A percentile compares a stretch with the other conserved stretches of the same genome.
Conservation (phyloP, 306 rosid genomes). For the Mimosa pudica region DNA sequence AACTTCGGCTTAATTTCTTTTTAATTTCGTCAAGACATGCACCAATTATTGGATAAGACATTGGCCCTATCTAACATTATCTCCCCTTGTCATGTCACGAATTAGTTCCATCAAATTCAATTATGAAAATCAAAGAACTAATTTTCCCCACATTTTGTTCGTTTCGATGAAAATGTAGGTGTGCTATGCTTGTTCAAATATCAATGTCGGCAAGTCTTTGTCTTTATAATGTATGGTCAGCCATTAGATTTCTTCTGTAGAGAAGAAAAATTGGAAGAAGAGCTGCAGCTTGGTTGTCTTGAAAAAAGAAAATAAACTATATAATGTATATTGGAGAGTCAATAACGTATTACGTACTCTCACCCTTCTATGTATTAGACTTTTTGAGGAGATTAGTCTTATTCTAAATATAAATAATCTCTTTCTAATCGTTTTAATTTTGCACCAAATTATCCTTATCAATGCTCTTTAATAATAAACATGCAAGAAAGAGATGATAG, state of each 20-base stretch:
- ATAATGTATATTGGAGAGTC: background rate
- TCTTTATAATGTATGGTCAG: background rate
- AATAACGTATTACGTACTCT: no score
- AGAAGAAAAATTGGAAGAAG: background rate
- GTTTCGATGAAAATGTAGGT: background rate
- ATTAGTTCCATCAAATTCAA: background rate
- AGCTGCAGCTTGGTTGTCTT: background rate
- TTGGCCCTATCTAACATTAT: background rate
- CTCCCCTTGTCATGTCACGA: background rate
- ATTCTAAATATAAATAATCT: no score
- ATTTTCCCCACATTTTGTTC: background rate
- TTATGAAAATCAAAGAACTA: background rate
- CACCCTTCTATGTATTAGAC: no score
- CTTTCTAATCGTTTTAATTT: no score
- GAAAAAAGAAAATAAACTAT: background rate
- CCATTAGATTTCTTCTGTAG: background rate
- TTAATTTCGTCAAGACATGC: slow-evolving; percentile 8
- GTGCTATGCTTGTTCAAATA: background rate
- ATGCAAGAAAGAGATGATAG: no score
- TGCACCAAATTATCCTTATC: no score
- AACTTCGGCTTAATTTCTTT: background rate
- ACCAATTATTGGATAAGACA: background rate
- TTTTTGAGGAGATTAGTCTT: no score
- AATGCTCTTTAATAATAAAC: no score
- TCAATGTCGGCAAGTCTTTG: background rate